A percentile compares a stretch with the other conserved stretches of the same genome.
phyloP scores from a whole-genome alignment of 2,329 filamentous ascomycete genomes.

The Neofusicoccum umdonicola region DNA sequence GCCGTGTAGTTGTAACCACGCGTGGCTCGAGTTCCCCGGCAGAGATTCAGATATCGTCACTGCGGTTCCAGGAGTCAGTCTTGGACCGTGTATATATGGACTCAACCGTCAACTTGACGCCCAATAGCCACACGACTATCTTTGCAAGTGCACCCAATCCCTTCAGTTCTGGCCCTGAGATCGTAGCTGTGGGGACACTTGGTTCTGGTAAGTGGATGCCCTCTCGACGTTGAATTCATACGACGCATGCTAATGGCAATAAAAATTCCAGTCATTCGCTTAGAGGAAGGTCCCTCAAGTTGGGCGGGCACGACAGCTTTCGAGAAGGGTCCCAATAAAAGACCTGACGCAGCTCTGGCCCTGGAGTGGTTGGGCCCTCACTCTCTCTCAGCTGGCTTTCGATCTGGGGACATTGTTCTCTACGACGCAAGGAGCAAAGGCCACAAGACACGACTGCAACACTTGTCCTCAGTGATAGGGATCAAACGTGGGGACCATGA shows the following conservation, averaged over 20 bases:
- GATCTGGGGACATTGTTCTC: slow-evolving; percentile 7
- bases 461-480: slow-evolving; percentile 3
- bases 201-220: background rate
- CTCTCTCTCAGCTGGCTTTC: slow-evolving; percentile 2
- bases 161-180: background rate
- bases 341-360: background rate
- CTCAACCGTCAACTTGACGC: background rate
- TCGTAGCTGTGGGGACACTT: slow-evolving; percentile 7
- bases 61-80: background rate
- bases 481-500: slow-evolving; percentile 13
- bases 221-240: background rate
- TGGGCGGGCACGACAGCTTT: slow-evolving; percentile 1
- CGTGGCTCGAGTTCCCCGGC: background rate
- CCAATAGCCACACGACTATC: background rate
- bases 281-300: background rate
- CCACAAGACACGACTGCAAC: background rate
- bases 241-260: background rate
- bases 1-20: slow-evolving; percentile 4
- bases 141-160: slow-evolving; percentile 4
- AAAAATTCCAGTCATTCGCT: background rate
- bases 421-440: slow-evolving; percentile 10
- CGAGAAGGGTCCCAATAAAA: background rate
- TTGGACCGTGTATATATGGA: slow-evolving; percentile 8
- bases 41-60: slow-evolving; percentile 7
- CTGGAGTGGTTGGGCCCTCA: slow-evolving; percentile 8